Percentiles rank a stretch among this genome's conserved stretches.
Conservation (phyloP, 2,329 filamentous ascomycete species). For the Cladosporium austrohemisphaericum region DNA sequence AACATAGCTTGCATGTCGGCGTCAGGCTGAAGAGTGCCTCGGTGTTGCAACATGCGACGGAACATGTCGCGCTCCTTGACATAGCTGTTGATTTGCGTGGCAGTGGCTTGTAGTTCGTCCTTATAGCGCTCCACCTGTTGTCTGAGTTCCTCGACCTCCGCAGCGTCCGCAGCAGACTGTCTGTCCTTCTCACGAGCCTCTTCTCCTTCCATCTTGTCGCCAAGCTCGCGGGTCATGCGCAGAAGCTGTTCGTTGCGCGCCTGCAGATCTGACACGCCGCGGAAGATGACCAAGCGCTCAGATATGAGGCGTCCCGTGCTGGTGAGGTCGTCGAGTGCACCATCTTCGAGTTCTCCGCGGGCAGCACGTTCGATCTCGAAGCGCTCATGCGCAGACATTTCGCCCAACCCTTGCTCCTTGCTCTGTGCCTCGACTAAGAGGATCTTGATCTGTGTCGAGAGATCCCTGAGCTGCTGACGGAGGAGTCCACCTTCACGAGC, state of each 20-base stretch:
- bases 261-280: conserved; percentile 77
- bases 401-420: conserved; percentile 71
- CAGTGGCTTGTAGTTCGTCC: conserved; percentile 79
- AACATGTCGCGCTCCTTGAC: conserved; percentile 97
- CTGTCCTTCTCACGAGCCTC: conserved; percentile 65
- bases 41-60: conserved; percentile 83
- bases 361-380: conserved; percentile 74
- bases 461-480: conserved; percentile 80
- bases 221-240: conserved; percentile 76
- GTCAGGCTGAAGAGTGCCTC: conserved; percentile 56
- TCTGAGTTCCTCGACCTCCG: conserved; percentile 68
- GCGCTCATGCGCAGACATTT: conserved; percentile 67
- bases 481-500: conserved; percentile 70
- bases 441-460: conserved; percentile 86
- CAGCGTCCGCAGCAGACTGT: conserved; percentile 52
- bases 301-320: conserved; percentile 87
- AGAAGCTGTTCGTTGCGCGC: conserved; percentile 83
- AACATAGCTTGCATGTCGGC: conserved; percentile 65
- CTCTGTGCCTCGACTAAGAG: conserved; percentile 83
- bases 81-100: conserved; percentile 83
- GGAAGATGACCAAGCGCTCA: conserved; percentile 84
- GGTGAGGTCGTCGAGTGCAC: conserved; percentile 68
- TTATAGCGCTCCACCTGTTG: conserved; percentile 72
- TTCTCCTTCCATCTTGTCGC: conserved; percentile 85
- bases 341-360: conserved; percentile 68